Evolutionary conservation across 2,329 filamentous ascomycete genomes (phyloP), one percentile per base, ranked within the genome.

Genomic region (Pyricularia sp.): DNA sequence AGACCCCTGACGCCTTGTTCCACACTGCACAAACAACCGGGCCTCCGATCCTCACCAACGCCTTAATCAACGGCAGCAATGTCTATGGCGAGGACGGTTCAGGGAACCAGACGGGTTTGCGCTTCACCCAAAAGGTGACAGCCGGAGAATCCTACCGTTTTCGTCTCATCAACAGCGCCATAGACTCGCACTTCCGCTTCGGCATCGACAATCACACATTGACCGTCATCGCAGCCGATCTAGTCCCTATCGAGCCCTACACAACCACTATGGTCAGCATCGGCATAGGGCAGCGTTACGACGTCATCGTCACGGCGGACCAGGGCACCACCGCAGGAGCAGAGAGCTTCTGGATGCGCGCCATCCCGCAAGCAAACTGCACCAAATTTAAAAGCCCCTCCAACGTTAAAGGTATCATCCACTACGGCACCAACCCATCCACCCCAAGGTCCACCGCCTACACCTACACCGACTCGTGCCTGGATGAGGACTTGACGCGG

Each of bases 191-290:
- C 69, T 80, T 85, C 75, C 78, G 82, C 65, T 87, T 90, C 73
- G 89, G 79, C 73, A 90, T 84, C 74, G 86, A 81, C 78, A 83
- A 81, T 1, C 88, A 91, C 76, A 84, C 78, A 25, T 79, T 91
- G 77, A 89, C 82, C 0, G 86, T 91, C 69, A 87, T 91, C 68
- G 82, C 88, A 25, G 86, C 86, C 72, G 89, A 91, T 74, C 89
- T 89, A 69, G 85, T 90, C 3, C 80, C 84, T 1, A 79, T 90
- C 42, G 75, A 86, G 71, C 88, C 90, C 0, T 92, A 90, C 75
- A 81, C 84, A 4, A 88, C 88, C 0, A 80, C 85, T 4, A 82
- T 87, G 2, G 80, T 91, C 23, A 87, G 83, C 4, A 79, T 91
- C 14, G 87, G 83, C 42, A 81, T 90, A 33, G 67, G 67, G 28